Evolutionary conservation across 176 grass and related monocot genomes (phyloP), one percentile per base, ranked within the genome.

Genomic region (Zea mays): DNA sequence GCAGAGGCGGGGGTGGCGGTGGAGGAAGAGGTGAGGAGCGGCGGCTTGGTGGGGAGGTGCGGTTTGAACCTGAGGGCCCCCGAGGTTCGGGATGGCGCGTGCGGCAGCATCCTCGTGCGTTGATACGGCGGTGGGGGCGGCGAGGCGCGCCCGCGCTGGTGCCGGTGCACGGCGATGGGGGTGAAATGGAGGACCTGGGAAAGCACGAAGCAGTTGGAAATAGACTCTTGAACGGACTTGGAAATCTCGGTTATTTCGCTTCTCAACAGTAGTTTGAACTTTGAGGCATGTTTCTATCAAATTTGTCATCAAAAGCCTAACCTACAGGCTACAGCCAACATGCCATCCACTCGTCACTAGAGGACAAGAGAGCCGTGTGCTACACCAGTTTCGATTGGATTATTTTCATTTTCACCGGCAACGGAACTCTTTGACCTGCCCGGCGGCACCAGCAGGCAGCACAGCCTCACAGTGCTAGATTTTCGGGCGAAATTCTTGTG

Each of bases 61-160:
- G 81, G 67, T 34, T 63, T 75, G 84, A 50, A 84, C 44, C 54
- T 76, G 65, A 65, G 84, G 68, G 68, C 0, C 40, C 60, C 60
- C 0, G 68, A 81, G 4, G 72, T 74, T 69, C 78, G 76, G 76
- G 47, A 79, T 9, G 76, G 76, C 55, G 65, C 69, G 39, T 67
- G 87, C 71, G 37, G 76, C 55, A 84, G 63, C 86, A 88, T 88
- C 64, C 38, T 71, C 34, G 46, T 34, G n/a, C 46, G 17, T 34
- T 2, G 56, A n/a, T 15, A 71, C 80, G 37, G 67, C 42, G 57
- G 56, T 71, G 72, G 72, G 55, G 56, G 56, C 78, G 54, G 79
- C 73, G 58, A 13, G 19, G 9, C 66, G 66, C 42, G 42, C 41
- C 66, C 65, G 73, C 67, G 79, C 74, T 38, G 81, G 70, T 52